Conservation (phyloP, 2,329 filamentous ascomycete species). For the Pyricularia grisea region DNA sequence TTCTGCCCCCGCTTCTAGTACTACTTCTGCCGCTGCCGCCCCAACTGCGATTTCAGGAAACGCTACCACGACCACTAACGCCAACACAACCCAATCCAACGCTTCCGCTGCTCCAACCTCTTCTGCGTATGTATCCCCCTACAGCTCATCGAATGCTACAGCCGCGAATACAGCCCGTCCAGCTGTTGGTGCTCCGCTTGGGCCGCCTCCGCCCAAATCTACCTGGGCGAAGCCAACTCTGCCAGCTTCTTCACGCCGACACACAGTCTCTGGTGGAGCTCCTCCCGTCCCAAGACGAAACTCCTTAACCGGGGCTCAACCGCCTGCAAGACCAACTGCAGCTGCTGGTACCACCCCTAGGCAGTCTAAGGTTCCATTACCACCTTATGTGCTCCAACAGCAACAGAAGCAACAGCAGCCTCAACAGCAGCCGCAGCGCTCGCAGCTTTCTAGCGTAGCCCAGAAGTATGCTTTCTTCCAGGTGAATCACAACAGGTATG, state of each 20-base stretch:
- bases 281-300: conserved; percentile 1
- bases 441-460: conserved; percentile 12
- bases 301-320: background rate
- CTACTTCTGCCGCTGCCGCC: conserved; percentile 1
- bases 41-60: background rate
- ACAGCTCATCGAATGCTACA: background rate
- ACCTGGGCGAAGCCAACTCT: background rate
- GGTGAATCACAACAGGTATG: conserved; percentile 47
- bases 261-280: background rate
- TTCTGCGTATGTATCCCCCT: background rate
- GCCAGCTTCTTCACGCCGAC: background rate
- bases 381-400: conserved; percentile 5
- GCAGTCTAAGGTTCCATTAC: conserved; percentile 5
- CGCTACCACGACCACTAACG: background rate
- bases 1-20: conserved; percentile 1
- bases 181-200: conserved; percentile 3
- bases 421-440: background rate
- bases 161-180: background rate
- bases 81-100: background rate
- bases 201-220: conserved; percentile 4
- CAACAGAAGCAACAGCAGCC: conserved; percentile 3
- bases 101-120: background rate
- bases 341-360: background rate
- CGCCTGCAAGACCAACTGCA: background rate
- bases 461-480: conserved; percentile 51